Conservation (phyloP, 208 protist species). For the Acanthamoeba lenticulata region DNA sequence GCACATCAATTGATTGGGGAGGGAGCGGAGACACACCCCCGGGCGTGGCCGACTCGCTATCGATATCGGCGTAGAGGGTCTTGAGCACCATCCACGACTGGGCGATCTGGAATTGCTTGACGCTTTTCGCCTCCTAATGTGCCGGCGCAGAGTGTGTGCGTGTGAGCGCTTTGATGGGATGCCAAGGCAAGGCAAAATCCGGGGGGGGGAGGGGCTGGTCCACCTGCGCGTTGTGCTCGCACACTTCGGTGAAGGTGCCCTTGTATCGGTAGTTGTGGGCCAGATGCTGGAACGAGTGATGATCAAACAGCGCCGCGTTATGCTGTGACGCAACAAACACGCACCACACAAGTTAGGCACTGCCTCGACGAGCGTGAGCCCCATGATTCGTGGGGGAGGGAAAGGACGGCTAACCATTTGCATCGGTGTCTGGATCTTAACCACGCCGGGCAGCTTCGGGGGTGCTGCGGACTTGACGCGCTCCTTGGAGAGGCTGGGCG, state of each 20-base stretch:
- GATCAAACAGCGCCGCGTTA: constrained; percentile 3
- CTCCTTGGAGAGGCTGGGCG: background rate
- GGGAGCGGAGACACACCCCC: background rate
- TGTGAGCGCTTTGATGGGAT: too few species aligned
- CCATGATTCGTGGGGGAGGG: background rate
- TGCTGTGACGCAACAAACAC: background rate
- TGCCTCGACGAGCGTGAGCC: too few species aligned
- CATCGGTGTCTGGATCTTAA: background rate
- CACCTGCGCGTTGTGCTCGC: constrained; percentile 60
- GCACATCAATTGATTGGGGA: too few species aligned
- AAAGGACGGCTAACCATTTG: background rate
- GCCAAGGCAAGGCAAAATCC: too few species aligned
- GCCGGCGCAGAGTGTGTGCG: too few species aligned
- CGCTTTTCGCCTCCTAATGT: constrained; percentile 60
- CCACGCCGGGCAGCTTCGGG: background rate
- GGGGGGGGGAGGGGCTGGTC: too few species aligned
- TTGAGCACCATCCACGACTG: constrained; percentile 64
- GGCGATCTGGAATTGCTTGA: constrained; percentile 48
- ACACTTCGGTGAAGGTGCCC: constrained; percentile 25
- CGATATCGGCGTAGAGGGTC: constrained; percentile 31
- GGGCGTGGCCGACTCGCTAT: background rate
- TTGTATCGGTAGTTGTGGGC: constrained; percentile 18
- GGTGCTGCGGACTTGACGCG: background rate
- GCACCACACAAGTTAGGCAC: too few species aligned
- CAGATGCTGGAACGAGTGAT: constrained; percentile 27